These are phyloP conservation scores for Acacia melanoxylon DNA, from an alignment of 306 rosid genomes.

Conservation along the genomic window DNA sequence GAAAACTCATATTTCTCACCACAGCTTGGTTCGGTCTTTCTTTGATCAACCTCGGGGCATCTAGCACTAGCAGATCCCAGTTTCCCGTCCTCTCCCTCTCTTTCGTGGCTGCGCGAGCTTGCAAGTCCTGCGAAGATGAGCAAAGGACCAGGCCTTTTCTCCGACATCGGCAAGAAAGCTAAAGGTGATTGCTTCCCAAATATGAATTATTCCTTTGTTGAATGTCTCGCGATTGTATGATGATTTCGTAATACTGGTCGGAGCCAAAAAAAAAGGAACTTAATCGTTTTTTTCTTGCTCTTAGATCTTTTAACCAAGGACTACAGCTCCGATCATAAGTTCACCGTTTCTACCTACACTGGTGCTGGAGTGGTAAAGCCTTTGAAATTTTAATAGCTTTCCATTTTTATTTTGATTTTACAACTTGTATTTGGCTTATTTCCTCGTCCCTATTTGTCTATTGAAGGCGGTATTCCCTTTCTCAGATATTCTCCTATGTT, in stretches of 20 bases:
- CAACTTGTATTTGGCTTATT: neutral
- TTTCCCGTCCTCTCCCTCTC: neutral
- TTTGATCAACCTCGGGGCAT: conserved; percentile 22
- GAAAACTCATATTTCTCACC: conserved; percentile 36
- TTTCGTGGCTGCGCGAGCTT: neutral
- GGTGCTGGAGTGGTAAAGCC: conserved; percentile 74
- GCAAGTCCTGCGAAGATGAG: conserved; percentile 55
- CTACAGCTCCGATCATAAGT: conserved; percentile 75
- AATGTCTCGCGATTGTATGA: neutral
- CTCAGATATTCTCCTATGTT: neutral
- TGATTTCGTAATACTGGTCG: conserved; percentile 2
- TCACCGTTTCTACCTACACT: conserved; percentile 70
- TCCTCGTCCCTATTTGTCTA: neutral
- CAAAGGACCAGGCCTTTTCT: conserved; percentile 87
- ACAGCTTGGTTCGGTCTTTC: conserved; percentile 27
- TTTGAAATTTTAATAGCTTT: neutral
- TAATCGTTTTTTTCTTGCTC: conserved; percentile 27
- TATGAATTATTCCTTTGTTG: neutral
- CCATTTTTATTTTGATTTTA: neutral
- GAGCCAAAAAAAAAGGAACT: neutral
- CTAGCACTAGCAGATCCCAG: neutral
- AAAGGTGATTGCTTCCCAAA: conserved; percentile 51
- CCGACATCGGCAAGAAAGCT: conserved; percentile 89
- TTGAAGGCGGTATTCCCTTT: neutral
- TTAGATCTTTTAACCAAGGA: conserved; percentile 88